Conservation (phyloP, 2,329 filamentous ascomycete genomes). For the Aspergillus unguis region DNA sequence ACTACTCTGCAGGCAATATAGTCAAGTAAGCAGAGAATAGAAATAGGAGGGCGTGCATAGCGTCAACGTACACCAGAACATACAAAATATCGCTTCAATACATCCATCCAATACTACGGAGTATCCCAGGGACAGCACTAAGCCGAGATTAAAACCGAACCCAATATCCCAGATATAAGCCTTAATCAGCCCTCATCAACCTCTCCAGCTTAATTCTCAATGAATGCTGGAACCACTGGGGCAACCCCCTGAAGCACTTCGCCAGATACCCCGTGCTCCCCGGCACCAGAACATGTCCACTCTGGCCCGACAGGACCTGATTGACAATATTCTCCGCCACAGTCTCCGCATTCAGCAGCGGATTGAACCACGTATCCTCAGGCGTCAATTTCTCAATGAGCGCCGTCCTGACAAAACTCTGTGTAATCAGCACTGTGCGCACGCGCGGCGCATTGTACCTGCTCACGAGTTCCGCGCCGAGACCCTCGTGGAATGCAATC, state of each 20-base stretch:
- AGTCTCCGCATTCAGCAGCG: slow-evolving; percentile 57
- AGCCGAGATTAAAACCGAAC: background rate
- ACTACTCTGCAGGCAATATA: too few relatives aligned
- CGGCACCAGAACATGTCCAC: slow-evolving; percentile 57
- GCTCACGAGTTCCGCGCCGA: slow-evolving; percentile 57
- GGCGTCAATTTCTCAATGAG: slow-evolving; percentile 58
- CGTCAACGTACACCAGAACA: too few relatives aligned
- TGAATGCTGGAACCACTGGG: slow-evolving; percentile 60
- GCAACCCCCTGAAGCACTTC: slow-evolving; percentile 48
- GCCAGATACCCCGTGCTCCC: slow-evolving; percentile 45
- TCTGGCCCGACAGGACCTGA: slow-evolving; percentile 57
- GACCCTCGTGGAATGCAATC: slow-evolving; percentile 64
- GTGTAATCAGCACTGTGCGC: slow-evolving; percentile 62
- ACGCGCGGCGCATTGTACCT: slow-evolving; percentile 62
- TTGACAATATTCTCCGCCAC: slow-evolving; percentile 63
- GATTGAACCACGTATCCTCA: slow-evolving; percentile 51
- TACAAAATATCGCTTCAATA: too few relatives aligned
- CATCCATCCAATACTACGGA: background rate
- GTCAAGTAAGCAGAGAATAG: too few relatives aligned
- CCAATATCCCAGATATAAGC: background rate
- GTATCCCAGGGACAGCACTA: background rate
- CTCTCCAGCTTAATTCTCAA: slow-evolving; percentile 39
- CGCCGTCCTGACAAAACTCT: slow-evolving; percentile 60
- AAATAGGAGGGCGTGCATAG: too few relatives aligned
- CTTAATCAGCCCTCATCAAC: slow-evolving; percentile 22